Base-by-base conservation (phyloP, 306 rosid genomes). In the Ormosia emarginata region DNA sequence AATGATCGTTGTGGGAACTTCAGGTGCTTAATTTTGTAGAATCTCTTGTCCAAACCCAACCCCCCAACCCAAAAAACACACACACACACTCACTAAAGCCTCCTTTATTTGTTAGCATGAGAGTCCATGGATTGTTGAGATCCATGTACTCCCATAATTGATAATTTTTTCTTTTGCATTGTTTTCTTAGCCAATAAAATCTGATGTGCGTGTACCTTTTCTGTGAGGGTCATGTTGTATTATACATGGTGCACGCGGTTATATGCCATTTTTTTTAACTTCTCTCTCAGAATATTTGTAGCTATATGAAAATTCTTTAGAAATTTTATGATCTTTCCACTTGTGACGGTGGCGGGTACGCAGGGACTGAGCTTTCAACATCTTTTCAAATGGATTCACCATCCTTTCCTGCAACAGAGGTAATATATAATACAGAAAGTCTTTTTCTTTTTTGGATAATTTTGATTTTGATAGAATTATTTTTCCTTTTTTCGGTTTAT, bases 341-440 rank as follows among this genome's bases (percentile, higher is more conserved):
- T 24, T 24, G 24, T 24, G 24, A 24, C 24, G 24, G 24, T 24
- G 24, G 24, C 24, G 24, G 24, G 24, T 24, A 36, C 84, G 77
- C 90, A 90, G 94, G 83, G 71, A 67, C 17, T 18, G 70, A 63
- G 63, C 66, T 74, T 39, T 2, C 61, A 34, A 41, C 52, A 74
- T 74, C 77, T 65, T 73, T 66, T 67, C 84, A 49, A 61, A 57
- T 18, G 78, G 91, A 81, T 17, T 82, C 71, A 62, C 64, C 71
- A 33, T 59, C 61, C 61, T 36, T 47, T 47, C 79, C 64, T 62
- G 71, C 62, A 43, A 72, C 66, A 47, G 40, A 91, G 90, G 93
- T 90, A 87, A 44, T 37, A 67, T 40, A 43, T 43, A 33, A 33
- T 29, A 41, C 47, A 72, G 14, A 37, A 34, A 18, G 9, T 2